These are phyloP conservation scores for Pestalotiopsis sp. DNA, from an alignment of 2,329 filamentous ascomycete genomes.

Conservation along the genomic window DNA sequence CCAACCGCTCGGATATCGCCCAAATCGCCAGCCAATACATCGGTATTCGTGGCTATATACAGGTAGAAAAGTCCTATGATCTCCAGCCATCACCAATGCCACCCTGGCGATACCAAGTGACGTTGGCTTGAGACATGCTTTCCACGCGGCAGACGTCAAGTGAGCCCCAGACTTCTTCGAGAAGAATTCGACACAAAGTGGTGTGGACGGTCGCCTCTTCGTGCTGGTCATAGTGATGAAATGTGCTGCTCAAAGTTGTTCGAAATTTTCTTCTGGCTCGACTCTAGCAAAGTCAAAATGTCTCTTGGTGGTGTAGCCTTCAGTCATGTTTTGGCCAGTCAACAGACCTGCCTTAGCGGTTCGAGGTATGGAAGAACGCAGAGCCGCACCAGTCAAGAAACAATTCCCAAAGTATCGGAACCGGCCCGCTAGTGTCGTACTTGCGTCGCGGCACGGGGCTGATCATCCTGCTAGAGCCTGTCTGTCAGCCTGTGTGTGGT, in stretches of 20 bases:
- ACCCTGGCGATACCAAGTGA: background rate
- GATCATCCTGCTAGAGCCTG: background rate
- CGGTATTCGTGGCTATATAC: background rate
- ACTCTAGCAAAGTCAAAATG: background rate
- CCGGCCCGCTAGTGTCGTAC: background rate
- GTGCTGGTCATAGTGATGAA: background rate
- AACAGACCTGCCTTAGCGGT: background rate
- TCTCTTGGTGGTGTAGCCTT: background rate
- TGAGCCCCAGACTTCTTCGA: background rate
- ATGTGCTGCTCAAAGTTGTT: background rate
- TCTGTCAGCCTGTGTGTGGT: background rate
- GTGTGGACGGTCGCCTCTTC: background rate
- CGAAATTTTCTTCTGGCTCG: background rate
- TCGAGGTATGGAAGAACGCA: background rate
- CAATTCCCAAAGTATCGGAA: background rate
- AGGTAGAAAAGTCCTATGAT: background rate
- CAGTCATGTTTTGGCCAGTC: background rate
- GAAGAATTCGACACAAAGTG: background rate
- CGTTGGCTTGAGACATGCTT: background rate
- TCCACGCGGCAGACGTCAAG: background rate
- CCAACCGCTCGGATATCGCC: background rate
- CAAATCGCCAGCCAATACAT: background rate
- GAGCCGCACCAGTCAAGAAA: background rate
- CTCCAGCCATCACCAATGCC: background rate
- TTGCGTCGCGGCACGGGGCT: background rate